Evolutionary conservation across 148 eudicot species (phyloP).

Genomic region (Rhododendron molle): DNA sequence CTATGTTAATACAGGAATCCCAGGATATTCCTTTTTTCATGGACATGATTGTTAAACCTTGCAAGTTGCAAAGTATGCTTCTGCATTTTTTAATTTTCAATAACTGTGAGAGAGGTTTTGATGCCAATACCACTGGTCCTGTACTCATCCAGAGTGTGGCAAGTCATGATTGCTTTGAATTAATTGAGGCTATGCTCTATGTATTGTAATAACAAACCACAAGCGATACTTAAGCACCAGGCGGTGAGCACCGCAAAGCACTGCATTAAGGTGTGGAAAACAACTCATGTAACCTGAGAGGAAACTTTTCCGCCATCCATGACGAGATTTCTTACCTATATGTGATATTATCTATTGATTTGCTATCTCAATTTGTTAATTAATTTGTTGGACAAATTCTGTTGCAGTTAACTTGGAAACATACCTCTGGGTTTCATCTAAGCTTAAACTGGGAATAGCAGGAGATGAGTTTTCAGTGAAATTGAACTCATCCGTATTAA

Average conservation of each 20-base stretch:
- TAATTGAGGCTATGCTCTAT: neutral
- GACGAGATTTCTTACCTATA: neutral
- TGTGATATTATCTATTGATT: neutral
- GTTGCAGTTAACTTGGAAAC: conserved; percentile 64
- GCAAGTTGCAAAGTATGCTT: neutral
- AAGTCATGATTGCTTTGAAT: neutral
- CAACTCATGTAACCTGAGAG: neutral
- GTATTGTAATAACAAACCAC: neutral
- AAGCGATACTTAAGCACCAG: neutral
- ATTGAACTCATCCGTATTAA: conserved; percentile 32
- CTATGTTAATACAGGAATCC: neutral
- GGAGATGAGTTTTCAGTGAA: conserved; percentile 60
- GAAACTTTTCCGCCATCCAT: neutral
- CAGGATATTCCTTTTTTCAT: neutral
- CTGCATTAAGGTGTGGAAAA: neutral
- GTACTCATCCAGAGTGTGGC: neutral
- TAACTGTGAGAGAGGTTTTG: neutral
- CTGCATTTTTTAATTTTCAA: neutral
- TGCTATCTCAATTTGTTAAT: neutral
- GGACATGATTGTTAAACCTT: neutral
- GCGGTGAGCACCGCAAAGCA: neutral
- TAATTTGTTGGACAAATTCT: conserved; percentile 9
- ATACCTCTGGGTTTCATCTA: conserved; percentile 66
- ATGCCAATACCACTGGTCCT: neutral
- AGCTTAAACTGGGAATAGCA: conserved; percentile 65